Evolutionary conservation across 2,329 filamentous ascomycete genomes (phyloP).

Genomic region (Nakataea oryzae): DNA sequence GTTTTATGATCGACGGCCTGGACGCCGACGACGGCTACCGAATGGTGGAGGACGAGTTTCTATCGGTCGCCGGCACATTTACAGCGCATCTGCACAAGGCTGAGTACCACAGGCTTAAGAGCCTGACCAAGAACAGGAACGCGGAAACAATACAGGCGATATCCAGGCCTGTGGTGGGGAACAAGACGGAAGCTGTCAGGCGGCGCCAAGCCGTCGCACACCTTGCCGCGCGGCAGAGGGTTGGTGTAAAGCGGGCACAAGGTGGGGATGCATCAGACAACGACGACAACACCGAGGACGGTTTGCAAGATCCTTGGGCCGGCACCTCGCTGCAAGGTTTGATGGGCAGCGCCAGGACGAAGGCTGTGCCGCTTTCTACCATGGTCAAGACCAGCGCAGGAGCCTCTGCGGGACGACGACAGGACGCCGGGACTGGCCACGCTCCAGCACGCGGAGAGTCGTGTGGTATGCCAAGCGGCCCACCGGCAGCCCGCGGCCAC

Average conservation of each 20-base stretch:
- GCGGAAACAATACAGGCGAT: constrained; percentile 38
- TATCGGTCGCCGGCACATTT: constrained; percentile 55
- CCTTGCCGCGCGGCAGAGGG: constrained; percentile 23
- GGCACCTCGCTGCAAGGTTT: constrained; percentile 28
- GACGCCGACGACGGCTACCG: constrained; percentile 62
- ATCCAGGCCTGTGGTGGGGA: constrained; percentile 37
- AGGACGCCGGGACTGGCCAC: background rate
- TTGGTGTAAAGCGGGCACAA: constrained; percentile 13
- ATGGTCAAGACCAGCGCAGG: background rate
- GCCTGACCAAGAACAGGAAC: constrained; percentile 42
- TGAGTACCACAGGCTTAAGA: constrained; percentile 61
- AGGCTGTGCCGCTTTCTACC: constrained; percentile 10
- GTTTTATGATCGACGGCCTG: constrained; percentile 55
- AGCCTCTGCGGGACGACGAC: background rate
- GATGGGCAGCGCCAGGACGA: constrained; percentile 28
- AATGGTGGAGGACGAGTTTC: constrained; percentile 78
- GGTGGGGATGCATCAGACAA: constrained; percentile 13
- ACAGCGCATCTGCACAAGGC: constrained; percentile 68
- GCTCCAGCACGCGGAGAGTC: too few relatives aligned
- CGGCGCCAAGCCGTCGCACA: constrained; percentile 23
- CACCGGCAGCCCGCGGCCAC: background rate
- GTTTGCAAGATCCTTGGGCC: constrained; percentile 15
- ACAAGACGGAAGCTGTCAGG: constrained; percentile 23
- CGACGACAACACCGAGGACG: constrained; percentile 14
- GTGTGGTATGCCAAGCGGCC: background rate